Evolutionary conservation across 768 basidiomycete genomes (phyloP).

Genomic region (Suillus discolor): DNA sequence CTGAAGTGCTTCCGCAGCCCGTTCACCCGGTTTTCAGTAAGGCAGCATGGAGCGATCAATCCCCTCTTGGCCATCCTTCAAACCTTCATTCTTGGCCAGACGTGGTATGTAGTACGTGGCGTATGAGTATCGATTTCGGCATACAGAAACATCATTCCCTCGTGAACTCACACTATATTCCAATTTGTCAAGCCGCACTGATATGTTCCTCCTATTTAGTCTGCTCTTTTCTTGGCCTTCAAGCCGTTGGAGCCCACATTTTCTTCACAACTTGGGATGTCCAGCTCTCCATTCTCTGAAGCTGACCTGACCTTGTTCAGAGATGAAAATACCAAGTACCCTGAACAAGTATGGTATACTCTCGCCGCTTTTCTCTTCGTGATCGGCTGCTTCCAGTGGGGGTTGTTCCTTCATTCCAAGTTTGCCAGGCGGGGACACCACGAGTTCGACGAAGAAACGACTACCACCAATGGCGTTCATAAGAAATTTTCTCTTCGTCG

Average conservation of each 20-base stretch:
- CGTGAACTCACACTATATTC: background rate
- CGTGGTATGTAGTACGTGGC: background rate
- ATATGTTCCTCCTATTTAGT: background rate
- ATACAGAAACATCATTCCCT: background rate
- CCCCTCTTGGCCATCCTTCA: background rate
- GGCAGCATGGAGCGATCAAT: background rate
- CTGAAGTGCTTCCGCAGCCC: background rate
- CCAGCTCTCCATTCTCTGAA: background rate
- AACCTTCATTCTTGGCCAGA: background rate
- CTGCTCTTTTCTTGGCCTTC: background rate
- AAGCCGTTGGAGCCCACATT: background rate
- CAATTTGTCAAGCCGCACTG: background rate
- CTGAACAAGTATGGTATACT: constrained; percentile 22
- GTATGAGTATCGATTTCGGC: background rate
- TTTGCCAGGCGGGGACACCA: constrained; percentile 8
- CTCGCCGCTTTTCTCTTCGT: constrained; percentile 17
- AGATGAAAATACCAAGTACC: background rate
- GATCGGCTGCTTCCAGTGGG: constrained; percentile 30
- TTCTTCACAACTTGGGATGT: constrained; percentile 9
- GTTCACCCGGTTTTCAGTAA: background rate
- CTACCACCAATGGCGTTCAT: constrained; percentile 15
- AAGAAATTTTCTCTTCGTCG: constrained; percentile 41
- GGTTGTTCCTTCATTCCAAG: constrained; percentile 26
- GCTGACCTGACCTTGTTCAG: background rate
- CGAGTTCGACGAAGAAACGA: constrained; percentile 21